phyloP scores from a whole-genome alignment of 768 basidiomycete genomes.

The Phanerochaete sordida region DNA sequence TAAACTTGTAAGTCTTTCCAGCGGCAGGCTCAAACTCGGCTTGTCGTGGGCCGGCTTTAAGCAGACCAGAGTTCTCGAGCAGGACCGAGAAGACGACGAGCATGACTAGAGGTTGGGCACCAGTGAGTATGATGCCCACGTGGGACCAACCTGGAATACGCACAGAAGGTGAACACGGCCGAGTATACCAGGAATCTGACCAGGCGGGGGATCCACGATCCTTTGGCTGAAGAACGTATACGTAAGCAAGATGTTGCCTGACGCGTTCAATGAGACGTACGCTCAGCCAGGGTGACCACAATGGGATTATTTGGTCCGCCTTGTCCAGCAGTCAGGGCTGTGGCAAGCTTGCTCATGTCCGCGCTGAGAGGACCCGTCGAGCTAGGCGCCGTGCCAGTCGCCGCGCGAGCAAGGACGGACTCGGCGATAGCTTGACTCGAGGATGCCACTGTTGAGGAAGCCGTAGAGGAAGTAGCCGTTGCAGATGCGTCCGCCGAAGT shows the following conservation, averaged over 20 bases:
- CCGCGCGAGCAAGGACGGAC: conserved; percentile 28
- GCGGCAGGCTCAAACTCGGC: conserved; percentile 80
- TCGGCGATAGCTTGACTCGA: conserved; percentile 41
- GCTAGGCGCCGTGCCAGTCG: neutral
- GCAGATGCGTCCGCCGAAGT: neutral
- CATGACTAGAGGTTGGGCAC: conserved; percentile 45
- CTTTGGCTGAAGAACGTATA: conserved; percentile 50
- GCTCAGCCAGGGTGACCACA: conserved; percentile 78
- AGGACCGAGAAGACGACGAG: conserved; percentile 85
- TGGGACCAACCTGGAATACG: conserved; percentile 24
- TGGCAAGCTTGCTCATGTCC: conserved; percentile 41
- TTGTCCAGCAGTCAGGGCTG: conserved; percentile 39
- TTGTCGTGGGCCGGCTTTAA: conserved; percentile 82
- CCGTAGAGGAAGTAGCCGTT: neutral
- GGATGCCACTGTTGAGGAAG: conserved; percentile 14
- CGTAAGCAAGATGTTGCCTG: neutral
- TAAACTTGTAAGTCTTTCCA: conserved; percentile 84
- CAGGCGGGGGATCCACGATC: conserved; percentile 60
- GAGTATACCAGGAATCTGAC: conserved; percentile 59
- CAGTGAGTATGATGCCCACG: neutral
- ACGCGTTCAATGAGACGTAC: conserved; percentile 40
- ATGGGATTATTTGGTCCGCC: conserved; percentile 58
- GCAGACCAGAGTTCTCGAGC: conserved; percentile 89
- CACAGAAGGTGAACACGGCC: conserved; percentile 62
- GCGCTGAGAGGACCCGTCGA: conserved; percentile 12